These are phyloP conservation scores for Solanum paucissectum DNA, from an alignment of 257 asterid genomes.

Conservation along the genomic window DNA sequence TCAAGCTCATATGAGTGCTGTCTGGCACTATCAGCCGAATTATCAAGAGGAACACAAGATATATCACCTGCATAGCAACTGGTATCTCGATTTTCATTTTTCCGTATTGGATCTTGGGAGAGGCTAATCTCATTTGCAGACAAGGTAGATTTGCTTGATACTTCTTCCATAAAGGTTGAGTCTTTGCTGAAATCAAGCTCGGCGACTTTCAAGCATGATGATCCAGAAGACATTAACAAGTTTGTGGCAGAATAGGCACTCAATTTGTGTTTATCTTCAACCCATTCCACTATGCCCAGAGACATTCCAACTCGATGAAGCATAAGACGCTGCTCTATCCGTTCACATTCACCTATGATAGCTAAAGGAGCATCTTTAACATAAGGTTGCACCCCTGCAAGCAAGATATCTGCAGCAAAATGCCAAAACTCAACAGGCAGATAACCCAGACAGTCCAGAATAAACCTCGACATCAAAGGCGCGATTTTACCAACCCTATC, in stretches of 20 bases:
- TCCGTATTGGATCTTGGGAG: conserved; percentile 11
- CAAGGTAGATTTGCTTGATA: neutral
- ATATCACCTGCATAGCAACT: conserved; percentile 11
- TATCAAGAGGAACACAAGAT: conserved; percentile 10
- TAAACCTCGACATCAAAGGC: conserved; percentile 43
- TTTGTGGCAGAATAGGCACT: conserved; percentile 24
- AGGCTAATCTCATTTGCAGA: conserved; percentile 12
- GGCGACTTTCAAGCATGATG: conserved; percentile 26
- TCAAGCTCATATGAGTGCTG: conserved; percentile 4
- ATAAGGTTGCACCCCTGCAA: conserved; percentile 63
- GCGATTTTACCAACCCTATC: conserved; percentile 20
- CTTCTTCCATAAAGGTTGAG: conserved; percentile 15
- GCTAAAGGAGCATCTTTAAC: conserved; percentile 61
- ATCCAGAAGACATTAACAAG: conserved; percentile 12
- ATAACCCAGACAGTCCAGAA: conserved; percentile 74
- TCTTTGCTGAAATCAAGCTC: conserved; percentile 15
- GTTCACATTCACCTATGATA: conserved; percentile 62
- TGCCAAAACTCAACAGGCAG: conserved; percentile 79
- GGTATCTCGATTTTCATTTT: conserved; percentile 6
- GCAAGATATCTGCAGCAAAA: conserved; percentile 67
- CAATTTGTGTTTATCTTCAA: conserved; percentile 51
- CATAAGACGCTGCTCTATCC: conserved; percentile 53
- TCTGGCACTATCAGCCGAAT: conserved; percentile 8
- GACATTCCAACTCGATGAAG: conserved; percentile 88
- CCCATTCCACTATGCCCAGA: conserved; percentile 86